Base-by-base conservation (phyloP, 371 early-diverging fungal genomes). In the Mucor irregularis region DNA sequence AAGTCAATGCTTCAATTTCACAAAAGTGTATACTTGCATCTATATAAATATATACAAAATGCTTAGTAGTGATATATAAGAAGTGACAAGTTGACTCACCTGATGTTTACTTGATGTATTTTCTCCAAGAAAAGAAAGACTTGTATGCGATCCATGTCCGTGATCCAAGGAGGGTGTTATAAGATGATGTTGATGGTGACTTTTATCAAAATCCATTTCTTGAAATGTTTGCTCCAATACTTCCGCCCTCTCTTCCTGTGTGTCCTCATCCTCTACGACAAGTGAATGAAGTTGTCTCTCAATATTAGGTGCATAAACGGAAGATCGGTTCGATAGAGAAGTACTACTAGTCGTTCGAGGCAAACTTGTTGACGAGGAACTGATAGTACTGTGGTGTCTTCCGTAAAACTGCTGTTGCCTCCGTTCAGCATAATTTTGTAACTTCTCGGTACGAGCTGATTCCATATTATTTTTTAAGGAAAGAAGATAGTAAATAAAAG, bases 211-310 rank as follows among this genome's bases (percentile, higher is more conserved):
- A 10, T 42, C 40, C 10, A 49, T n/a, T 0, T 50, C 51, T 33
- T 42, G 21, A 29, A 58, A 58, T 19, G 34, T 43, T 7, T 58
- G 49, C 22, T 58, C 44, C 5, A 58, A 29, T 34, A 58, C 13
- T 21, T 58, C 51, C 26, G 31, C 43, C 0, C 44, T 50, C 16
- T 58, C 37, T 50, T 58, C 16, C 8, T 33, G 29, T 4, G 42
- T 31, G n/a, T 24, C 28, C 5, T 58, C 43, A 24, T 49, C 50
- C 10, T 57, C 57, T 10, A 22, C 4, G 1, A 58, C 34, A n/a
- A 58, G 49, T 19, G 58, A 58, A 11, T 58, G 43, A 10, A 58
- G 29, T 13, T 58, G 58, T 25, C 44, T 43, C 29, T 58, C 51
- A 6, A 58, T 50, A 24, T 31, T 49, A n/a, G 49, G 42, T 42